A percentile compares a stretch with the other conserved stretches of the same genome.
Evolutionary conservation across 352 stramenopile genomes (phyloP).

Genomic region (Phytophthora pisi): DNA sequence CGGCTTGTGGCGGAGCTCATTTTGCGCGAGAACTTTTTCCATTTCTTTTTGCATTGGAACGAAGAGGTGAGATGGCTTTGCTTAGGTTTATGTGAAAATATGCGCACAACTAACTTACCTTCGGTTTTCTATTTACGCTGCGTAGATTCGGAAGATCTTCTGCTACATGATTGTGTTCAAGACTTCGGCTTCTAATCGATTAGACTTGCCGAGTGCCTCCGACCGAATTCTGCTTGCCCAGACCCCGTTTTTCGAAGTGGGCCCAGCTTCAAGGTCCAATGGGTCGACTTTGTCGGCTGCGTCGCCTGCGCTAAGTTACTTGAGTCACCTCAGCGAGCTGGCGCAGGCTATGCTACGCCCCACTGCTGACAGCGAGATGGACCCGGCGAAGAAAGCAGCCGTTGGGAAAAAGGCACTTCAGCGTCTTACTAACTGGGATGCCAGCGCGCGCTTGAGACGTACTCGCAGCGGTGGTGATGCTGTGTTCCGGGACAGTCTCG

Average conservation of each 20-base stretch:
- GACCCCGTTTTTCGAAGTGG: constrained; percentile 73
- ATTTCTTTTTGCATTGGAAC: constrained; percentile 89
- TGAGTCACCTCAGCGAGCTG: constrained; percentile 76
- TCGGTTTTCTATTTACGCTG: neutral
- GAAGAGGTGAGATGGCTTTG: constrained; percentile 63
- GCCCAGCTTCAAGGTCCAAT: constrained; percentile 20
- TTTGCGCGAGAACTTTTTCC: constrained; percentile 87
- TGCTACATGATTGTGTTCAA: constrained; percentile 88
- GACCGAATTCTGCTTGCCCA: constrained; percentile 78
- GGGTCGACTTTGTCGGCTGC: constrained; percentile 30
- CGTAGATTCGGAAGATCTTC: constrained; percentile 86
- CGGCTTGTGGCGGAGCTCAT: constrained; percentile 76
- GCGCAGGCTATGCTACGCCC: constrained; percentile 68
- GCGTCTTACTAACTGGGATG: constrained; percentile 73
- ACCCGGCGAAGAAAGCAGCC: constrained; percentile 49
- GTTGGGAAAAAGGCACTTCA: constrained; percentile 57
- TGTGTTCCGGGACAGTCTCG: constrained; percentile 77
- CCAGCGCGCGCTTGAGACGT: constrained; percentile 53
- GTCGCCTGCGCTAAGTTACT: constrained; percentile 56
- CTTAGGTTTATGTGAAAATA: neutral
- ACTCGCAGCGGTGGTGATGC: constrained; percentile 45
- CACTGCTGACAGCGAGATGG: constrained; percentile 40
- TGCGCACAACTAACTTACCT: neutral
- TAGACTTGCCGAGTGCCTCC: constrained; percentile 73
- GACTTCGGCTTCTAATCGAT: constrained; percentile 71